phyloP scores from a whole-genome alignment of 2,329 filamentous ascomycete genomes.

The Aspergillus hiratsukae region DNA sequence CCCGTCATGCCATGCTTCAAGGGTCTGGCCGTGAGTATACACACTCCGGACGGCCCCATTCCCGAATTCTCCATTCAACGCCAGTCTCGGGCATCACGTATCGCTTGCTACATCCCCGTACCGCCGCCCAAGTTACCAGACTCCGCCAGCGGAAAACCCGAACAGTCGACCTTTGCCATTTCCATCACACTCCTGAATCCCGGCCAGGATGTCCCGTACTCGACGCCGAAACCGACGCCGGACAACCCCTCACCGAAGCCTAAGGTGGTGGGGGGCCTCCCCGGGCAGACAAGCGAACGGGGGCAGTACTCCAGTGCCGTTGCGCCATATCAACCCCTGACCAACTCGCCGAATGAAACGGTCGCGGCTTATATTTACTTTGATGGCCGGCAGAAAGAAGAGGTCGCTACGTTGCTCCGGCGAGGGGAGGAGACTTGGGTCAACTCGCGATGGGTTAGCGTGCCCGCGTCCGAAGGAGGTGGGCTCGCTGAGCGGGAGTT shows the following conservation, averaged over 20 bases:
- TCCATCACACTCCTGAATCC: constrained; percentile 93
- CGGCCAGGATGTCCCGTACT: constrained; percentile 85
- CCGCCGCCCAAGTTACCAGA: constrained; percentile 76
- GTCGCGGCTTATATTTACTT: constrained; percentile 99
- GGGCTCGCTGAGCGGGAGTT: constrained; percentile 96
- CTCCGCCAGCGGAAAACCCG: constrained; percentile 67
- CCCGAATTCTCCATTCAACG: constrained; percentile 93
- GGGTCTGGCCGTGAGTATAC: constrained; percentile 96
- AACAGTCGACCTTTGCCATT: constrained; percentile 95
- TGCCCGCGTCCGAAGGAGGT: constrained; percentile 84
- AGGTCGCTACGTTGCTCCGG: constrained; percentile 87
- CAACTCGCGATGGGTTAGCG: constrained; percentile 94
- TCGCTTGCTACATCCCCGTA: constrained; percentile 96
- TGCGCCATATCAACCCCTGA: constrained; percentile 85
- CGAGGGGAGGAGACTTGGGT: constrained; percentile 98
- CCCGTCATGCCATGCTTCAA: constrained; percentile 88
- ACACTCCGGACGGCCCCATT: constrained; percentile 73
- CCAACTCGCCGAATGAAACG: constrained; percentile 89
- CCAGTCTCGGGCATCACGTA: constrained; percentile 82
- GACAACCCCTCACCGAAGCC: constrained; percentile 76
- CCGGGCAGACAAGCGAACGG: constrained; percentile 49
- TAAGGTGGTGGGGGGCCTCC: constrained; percentile 71
- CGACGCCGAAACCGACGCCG: constrained; percentile 72
- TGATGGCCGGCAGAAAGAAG: constrained; percentile 89
- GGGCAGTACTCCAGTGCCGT: constrained; percentile 57